A percentile compares a stretch with the other conserved stretches of the same genome.
Conservation (phyloP, 257 asterid species). For the Ophiorrhiza pumila region DNA sequence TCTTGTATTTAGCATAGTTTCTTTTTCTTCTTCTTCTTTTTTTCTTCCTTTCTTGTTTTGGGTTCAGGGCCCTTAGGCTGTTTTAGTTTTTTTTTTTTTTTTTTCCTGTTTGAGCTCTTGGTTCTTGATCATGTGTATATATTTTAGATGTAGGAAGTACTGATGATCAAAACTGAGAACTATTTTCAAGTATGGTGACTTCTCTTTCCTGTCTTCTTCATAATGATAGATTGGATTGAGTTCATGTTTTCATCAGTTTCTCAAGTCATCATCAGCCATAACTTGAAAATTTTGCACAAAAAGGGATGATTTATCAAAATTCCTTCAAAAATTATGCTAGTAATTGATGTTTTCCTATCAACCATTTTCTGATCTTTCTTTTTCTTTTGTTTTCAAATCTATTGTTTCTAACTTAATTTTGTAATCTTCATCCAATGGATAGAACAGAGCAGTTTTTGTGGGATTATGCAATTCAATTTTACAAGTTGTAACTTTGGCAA, state of each 20-base stretch:
- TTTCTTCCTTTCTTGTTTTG: not conserved
- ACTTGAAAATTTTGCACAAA: not conserved
- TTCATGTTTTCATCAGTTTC: not conserved
- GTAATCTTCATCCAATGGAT: not conserved
- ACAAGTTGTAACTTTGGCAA: not conserved
- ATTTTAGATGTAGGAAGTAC: slow-evolving; percentile 13
- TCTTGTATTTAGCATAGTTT: slow-evolving; percentile 18
- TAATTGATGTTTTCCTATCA: not conserved
- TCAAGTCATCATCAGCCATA: not conserved
- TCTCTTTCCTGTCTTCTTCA: not conserved
- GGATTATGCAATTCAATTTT: not conserved
- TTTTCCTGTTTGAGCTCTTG: not conserved
- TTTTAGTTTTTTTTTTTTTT: no score
- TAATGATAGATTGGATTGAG: slow-evolving; percentile 1
- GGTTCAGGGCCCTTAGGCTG: no score
- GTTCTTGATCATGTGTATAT: slow-evolving; percentile 18
- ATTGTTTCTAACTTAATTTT: not conserved
- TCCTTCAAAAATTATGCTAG: not conserved
- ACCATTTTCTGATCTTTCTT: not conserved
- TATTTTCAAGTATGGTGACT: not conserved
- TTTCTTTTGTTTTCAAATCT: no score
- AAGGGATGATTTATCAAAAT: not conserved
- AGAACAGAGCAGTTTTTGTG: not conserved
- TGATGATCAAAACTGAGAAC: not conserved
- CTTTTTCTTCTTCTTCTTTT: not conserved